Evolutionary conservation across 202 grass and related monocot species (phyloP).

Genomic region (Setaria viridis): DNA sequence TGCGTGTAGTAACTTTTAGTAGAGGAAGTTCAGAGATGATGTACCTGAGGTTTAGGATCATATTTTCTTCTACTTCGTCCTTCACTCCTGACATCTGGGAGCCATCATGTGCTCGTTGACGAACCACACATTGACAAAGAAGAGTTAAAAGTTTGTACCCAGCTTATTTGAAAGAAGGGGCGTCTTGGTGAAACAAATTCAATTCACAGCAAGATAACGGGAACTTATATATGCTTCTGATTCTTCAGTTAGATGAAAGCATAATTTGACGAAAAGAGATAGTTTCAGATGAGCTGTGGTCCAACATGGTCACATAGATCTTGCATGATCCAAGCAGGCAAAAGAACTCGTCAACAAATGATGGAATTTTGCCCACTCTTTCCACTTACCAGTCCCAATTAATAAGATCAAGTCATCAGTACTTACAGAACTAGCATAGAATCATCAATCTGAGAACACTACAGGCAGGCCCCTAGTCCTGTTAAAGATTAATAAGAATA

Average conservation of each 20-base stretch:
- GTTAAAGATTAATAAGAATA: constrained; percentile 6
- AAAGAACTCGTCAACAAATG: constrained; percentile 25
- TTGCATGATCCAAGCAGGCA: constrained; percentile 32
- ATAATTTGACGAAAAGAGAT: constrained; percentile 11
- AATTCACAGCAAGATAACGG: background rate
- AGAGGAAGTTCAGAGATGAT: constrained; percentile 6
- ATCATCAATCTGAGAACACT: constrained; percentile 20
- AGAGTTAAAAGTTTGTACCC: background rate
- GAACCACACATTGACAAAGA: background rate
- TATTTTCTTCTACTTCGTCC: background rate
- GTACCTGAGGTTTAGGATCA: constrained; percentile 15
- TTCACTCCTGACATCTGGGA: background rate
- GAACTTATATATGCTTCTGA: background rate
- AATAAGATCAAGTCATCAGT: constrained; percentile 1
- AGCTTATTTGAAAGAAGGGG: background rate
- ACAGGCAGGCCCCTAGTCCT: constrained; percentile 7
- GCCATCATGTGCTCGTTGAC: background rate
- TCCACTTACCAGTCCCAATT: background rate
- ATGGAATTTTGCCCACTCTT: background rate
- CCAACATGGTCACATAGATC: constrained; percentile 30
- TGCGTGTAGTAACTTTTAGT: background rate
- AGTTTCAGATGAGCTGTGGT: background rate
- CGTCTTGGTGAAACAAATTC: background rate
- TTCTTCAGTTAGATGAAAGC: constrained; percentile 7
- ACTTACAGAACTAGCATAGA: background rate